Evolutionary conservation across 331 rosid genomes (phyloP), one percentile per base, ranked within the genome.

Genomic region (Malus hybrid): DNA sequence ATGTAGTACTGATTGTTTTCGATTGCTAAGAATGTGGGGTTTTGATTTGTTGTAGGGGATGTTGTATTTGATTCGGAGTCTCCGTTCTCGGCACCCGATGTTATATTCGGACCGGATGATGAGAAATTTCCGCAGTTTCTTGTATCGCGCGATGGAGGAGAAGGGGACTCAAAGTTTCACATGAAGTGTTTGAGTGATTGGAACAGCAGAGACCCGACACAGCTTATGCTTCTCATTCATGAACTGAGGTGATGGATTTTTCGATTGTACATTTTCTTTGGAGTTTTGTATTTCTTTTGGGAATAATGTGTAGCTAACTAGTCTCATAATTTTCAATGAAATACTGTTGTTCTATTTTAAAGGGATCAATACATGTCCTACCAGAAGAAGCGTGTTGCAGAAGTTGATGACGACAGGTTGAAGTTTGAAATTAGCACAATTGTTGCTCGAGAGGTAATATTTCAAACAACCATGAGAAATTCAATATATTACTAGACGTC

Each of bases 341-440:
- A 61, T 68, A 33, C n/a, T 3, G 55, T 32, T 50, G 24, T 74
- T 74, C 63, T 15, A 14, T 63, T 75, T 39, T 34, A 6, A 56
- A 95, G 99, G 89, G 93, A 89, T 82, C 97, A 81, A 29, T 92
- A 89, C 42, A 83, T 76, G 78, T 70, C 82, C 24, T 92, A 89
- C 83, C 99, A 95, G 82, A 86, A 67, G 87, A 92, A 82, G 86
- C 90, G 92, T 19, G 96, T 95, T 24, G 93, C 78, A 74, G 89
- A 86, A 76, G 96, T 95, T 10, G 91, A 92, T 52, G 99, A 95
- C 71, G 99, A 90, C 46, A 82, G 99, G 19, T 81, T 95, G 91
- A 95, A 83, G 79, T 95, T 95, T 73, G 99, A 95, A 85, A 74
- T 92, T 74, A 88, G 96, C 80, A 95, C 99, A 28, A 82, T 92